Conservation (phyloP, 129 eudicot species). For the Saposhnikovia divaricata region DNA sequence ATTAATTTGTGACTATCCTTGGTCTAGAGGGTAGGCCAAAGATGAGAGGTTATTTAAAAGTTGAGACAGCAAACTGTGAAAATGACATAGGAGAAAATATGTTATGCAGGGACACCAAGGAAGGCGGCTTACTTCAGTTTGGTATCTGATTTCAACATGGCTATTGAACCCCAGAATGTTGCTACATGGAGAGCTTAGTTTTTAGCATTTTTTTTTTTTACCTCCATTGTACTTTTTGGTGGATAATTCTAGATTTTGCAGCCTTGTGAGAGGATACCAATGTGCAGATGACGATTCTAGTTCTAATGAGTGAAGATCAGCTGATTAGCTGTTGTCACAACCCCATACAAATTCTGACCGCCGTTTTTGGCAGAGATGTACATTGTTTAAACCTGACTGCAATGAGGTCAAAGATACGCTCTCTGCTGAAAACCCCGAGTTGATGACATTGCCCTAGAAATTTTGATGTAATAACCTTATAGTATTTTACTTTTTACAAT, state of each 20-base stretch:
- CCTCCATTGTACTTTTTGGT: neutral
- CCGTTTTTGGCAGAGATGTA: neutral
- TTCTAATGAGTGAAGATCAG: neutral
- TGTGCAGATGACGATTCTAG: neutral
- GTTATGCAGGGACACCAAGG: neutral
- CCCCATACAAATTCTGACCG: neutral
- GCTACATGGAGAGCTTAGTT: neutral
- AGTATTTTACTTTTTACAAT: neutral
- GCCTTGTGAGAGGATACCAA: neutral
- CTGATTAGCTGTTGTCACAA: neutral
- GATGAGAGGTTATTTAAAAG: neutral
- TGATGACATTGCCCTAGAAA: neutral
- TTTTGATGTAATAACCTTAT: constrained; percentile 6
- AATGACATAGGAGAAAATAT: neutral
- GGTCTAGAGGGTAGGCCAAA: constrained; percentile 3
- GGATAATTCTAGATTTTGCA: neutral
- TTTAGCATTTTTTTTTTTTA: too few relatives aligned
- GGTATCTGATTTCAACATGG: neutral
- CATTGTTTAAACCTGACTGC: neutral
- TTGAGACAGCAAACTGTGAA: neutral
- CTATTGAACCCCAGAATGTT: neutral
- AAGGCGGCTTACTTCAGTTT: neutral
- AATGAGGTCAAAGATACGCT: neutral
- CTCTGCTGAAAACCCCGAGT: neutral
- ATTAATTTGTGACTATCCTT: neutral